These are phyloP conservation scores for Blastobotrys ciferrii DNA, from an alignment of 1,139 yeast species.

Conservation along the genomic window DNA sequence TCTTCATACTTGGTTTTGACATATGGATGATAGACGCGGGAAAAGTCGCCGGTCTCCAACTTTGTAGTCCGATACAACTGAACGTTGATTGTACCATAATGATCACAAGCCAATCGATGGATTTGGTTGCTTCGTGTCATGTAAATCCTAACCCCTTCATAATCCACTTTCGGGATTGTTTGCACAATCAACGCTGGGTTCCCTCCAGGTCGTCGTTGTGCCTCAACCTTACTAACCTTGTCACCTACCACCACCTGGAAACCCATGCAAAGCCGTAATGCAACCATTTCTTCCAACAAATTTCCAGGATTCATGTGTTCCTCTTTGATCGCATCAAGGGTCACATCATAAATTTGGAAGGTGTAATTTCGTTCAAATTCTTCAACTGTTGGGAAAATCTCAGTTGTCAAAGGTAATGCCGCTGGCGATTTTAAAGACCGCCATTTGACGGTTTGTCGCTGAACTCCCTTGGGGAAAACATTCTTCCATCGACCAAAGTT, in stretches of 20 bases:
- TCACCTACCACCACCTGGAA: slow-evolving; percentile 85
- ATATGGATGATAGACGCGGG: slow-evolving; percentile 47
- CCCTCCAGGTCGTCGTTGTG: slow-evolving; percentile 59
- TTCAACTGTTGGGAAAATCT: slow-evolving; percentile 65
- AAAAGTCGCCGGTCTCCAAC: slow-evolving; percentile 28
- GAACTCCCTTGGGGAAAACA: slow-evolving; percentile 71
- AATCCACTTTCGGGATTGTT: slow-evolving; percentile 41
- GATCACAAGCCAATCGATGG: slow-evolving; percentile 75
- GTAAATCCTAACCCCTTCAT: slow-evolving; percentile 61
- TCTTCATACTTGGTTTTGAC: slow-evolving; percentile 79
- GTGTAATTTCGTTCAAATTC: slow-evolving; percentile 51
- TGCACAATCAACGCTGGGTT: slow-evolving; percentile 43
- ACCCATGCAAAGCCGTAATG: slow-evolving; percentile 76
- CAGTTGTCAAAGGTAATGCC: slow-evolving; percentile 76
- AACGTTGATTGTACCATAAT: slow-evolving; percentile 67
- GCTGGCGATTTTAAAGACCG: slow-evolving; percentile 91
- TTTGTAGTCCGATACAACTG: slow-evolving; percentile 56
- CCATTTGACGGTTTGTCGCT: slow-evolving; percentile 79
- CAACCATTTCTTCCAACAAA: slow-evolving; percentile 82
- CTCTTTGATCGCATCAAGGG: slow-evolving; percentile 53
- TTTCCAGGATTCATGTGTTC: slow-evolving; percentile 57
- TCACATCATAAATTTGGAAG: slow-evolving; percentile 62
- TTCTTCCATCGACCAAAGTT: slow-evolving; percentile 78
- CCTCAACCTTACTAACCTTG: slow-evolving; percentile 62
- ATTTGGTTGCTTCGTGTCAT: slow-evolving; percentile 79